Percentiles rank a stretch among this genome's conserved stretches.
Conservation (phyloP, 768 basidiomycete genomes). For the Boletus speciosus region DNA sequence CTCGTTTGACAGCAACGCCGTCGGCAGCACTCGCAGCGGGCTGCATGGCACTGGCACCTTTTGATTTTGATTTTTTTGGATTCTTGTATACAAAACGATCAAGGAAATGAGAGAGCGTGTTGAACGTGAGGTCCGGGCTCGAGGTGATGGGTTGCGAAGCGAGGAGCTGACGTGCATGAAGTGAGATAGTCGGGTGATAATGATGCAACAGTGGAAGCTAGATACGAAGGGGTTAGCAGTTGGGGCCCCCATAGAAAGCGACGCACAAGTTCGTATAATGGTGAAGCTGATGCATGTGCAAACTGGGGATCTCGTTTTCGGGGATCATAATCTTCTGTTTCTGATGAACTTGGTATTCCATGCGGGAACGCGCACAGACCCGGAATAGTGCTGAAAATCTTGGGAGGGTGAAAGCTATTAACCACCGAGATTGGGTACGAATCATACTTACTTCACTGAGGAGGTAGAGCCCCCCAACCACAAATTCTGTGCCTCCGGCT, state of each 20-base stretch:
- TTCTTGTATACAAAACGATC: slow-evolving; percentile 98
- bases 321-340: slow-evolving; percentile 65
- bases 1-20: slow-evolving; percentile 64
- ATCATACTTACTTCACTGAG: slow-evolving; percentile 73
- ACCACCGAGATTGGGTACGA: background rate
- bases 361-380: slow-evolving; percentile 46
- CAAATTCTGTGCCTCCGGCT: slow-evolving; percentile 77
- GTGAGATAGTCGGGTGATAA: slow-evolving; percentile 86
- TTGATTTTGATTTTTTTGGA: slow-evolving; percentile 69
- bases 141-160: slow-evolving; percentile 70
- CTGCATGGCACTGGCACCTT: slow-evolving; percentile 94
- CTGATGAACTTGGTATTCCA: slow-evolving; percentile 27
- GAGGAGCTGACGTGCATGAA: slow-evolving; percentile 84
- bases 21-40: slow-evolving; percentile 72
- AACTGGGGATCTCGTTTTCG: slow-evolving; percentile 88
- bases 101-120: slow-evolving; percentile 92
- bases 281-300: slow-evolving; percentile 72
- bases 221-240: background rate
- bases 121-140: slow-evolving; percentile 83
- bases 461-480: slow-evolving; percentile 83
- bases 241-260: background rate
- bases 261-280: slow-evolving; percentile 88
- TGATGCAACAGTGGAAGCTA: slow-evolving; percentile 80
- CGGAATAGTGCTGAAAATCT: slow-evolving; percentile 52
- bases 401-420: background rate